Evolutionary conservation across 2,329 filamentous ascomycete species (phyloP), one percentile per base, ranked within the genome.

Genomic region (Aspergillus clavatus): DNA sequence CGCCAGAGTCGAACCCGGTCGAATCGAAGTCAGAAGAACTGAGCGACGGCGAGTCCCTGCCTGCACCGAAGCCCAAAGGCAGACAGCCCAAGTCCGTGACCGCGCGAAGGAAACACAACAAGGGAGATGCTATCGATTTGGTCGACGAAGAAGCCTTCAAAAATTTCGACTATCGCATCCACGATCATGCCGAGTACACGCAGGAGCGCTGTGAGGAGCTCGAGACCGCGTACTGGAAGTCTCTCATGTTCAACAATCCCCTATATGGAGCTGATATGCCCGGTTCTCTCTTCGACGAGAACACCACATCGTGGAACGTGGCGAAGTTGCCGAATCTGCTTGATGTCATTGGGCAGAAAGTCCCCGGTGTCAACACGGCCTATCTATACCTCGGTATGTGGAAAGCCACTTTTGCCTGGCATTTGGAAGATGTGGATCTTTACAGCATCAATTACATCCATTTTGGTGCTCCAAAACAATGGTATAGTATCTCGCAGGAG

Each of bases 381-480:
- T 98, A 98, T 62, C 80, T 98, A 1, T 98, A 98, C 63, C 77
- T 98, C 48, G 93, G 93, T 35, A 98, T 98, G 93, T 98, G 93
- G 93, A 97, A 97, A 69, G 91, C 93, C 10, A 97, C 93, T 0
- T 98, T 98, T 66, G 93, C 93, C 7, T 98, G 93, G 93, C 93
- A 98, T 78, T 73, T 98, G 42, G 93, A 98, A 66, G 93, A 98
- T 65, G 91, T 98, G 33, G 93, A 98, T 72, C 80, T 98, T 4
- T 98, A 98, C 81, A 97, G 90, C 66, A 98, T 98, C 77, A 98
- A 98, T 72, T 98, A 96, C 67, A 89, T 98, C 48, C 93, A 98
- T 63, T 98, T 98, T 66, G 93, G 93, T 43, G 93, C 93, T 1
- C 93, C 93, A 0, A 98, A 98, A 70, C 93, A 98, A 67, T 98